Base-by-base conservation (phyloP, 2,329 filamentous ascomycete species). In the Beauveria scarabaeidicola region DNA sequence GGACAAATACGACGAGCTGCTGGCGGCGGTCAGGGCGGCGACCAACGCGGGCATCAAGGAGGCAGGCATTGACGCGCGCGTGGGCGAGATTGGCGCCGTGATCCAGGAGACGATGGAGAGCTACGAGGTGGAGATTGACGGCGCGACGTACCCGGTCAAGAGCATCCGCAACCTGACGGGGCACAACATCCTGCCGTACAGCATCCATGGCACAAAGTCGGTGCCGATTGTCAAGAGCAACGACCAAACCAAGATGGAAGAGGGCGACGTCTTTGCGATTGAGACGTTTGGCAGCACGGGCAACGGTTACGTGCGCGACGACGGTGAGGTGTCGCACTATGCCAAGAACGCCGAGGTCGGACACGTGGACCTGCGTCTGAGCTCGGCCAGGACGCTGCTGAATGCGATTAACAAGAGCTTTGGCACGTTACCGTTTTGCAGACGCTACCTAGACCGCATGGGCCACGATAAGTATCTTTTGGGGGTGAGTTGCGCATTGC, bases 331-430 rank as follows among this genome's bases (percentile, higher is more conserved):
- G 19, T 96, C 91, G 47, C 91, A 96, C 74, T 97, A 97, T 68
- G 91, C 90, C 50, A 86, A 88, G 72, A 79, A 82, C 63, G 74
- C 78, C 38, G 88, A 96, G 71, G 87, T 86, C 4, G 83, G 87
- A 53, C 90, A 91, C 69, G 86, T 90, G 8, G 84, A 89, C 61
- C 77, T 96, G 61, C 84, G 89, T 54, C 77, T 95, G 53, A 84
- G 87, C 47, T 95, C 90, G 50, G 92, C 92, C 61, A 94, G 92
- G 78, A 88, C 86, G 60, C 79, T 97, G 60, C 79, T 96, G 66
- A 94, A 83, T 68, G 87, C 91, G 36, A 97, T 97, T 73, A 94
- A 90, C 76, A 96, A 96, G 81, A 96, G 96, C 75, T 97, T 97
- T 72, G 90, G 91, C 65, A 96, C 91, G 1, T 75, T 97, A 66